A percentile compares a stretch with the other conserved stretches of the same genome.
Evolutionary conservation across 2,329 filamentous ascomycete genomes (phyloP).

Genomic region (Teratosphaeria gauchensis): DNA sequence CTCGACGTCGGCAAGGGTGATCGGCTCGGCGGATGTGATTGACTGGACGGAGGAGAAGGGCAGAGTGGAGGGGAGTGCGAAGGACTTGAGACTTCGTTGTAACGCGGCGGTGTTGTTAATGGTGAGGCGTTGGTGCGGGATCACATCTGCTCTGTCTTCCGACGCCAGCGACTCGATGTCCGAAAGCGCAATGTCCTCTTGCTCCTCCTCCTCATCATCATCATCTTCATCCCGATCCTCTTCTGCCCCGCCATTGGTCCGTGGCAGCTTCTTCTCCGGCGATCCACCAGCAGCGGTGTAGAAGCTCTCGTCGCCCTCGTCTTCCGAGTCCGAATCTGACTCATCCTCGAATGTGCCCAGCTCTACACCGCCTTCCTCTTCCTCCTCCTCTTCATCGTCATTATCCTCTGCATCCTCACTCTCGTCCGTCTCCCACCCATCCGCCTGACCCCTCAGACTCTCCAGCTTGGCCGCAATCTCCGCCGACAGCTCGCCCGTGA

Average conservation of each 20-base stretch:
- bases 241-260: constrained; percentile 23
- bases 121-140: constrained; percentile 83
- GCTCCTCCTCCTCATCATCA: constrained; percentile 54
- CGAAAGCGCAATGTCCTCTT: constrained; percentile 81
- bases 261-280: constrained; percentile 4
- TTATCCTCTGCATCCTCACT: constrained; percentile 15
- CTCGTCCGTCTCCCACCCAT: constrained; percentile 23
- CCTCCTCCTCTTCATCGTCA: constrained; percentile 29
- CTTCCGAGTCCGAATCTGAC: constrained; percentile 27
- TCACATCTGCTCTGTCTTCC: constrained; percentile 74
- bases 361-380: constrained; percentile 32
- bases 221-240: constrained; percentile 31
- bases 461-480: constrained; percentile 22
- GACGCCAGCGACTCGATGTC: constrained; percentile 72
- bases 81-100: constrained; percentile 67
- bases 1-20: constrained; percentile 70
- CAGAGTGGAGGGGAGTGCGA: constrained; percentile 59
- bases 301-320: constrained; percentile 21
- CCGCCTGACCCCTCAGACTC: constrained; percentile 16
- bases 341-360: constrained; percentile 26
- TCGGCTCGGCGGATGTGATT: constrained; percentile 57
- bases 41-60: constrained; percentile 79
- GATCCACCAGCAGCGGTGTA: constrained; percentile 10
- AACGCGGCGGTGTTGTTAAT: constrained; percentile 96
- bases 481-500: constrained; percentile 10